Base-by-base conservation (phyloP, 805 yeast species). In the Yamadazyma olivae region DNA sequence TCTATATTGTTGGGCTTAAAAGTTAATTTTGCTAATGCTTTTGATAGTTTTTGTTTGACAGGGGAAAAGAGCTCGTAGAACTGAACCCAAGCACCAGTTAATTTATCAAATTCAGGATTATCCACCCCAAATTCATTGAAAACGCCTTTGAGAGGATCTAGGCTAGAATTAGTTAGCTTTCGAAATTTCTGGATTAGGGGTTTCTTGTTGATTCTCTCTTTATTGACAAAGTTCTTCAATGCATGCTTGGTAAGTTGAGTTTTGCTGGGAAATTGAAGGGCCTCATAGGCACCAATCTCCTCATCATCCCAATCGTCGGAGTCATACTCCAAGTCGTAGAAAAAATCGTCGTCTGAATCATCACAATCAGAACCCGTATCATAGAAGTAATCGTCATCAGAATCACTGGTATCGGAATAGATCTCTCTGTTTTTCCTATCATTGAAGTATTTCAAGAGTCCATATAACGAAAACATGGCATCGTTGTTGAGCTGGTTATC, bases 21-120 rank as follows among this genome's bases (percentile, higher is more conserved):
- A n/a, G n/a, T n/a, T n/a, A n/a, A n/a, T 21, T 21, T 21, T 12
- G 8, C 24, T 12, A 27, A 7, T 13, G 28, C 6, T 6, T 27
- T 29, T 20, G 3, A 7, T 17, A 33, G 32, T 17, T 38, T 32
- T 16, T 30, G 8, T 18, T 35, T 33, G 17, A 35, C 4, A 8
- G 41, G 41, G 13, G 27, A 27, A 24, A 41, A 18, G 14, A 38
- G 12, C 12, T 38, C 31, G 29, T 32, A 38, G 13, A 41, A 20
- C 3, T 21, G 13, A 18, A 25, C 10, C 39, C 38, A 37, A 9
- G 32, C 27, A 15, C 23, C 30, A n/a, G 27, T 21, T 12, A 41
- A 17, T 12, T 25, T 24, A 10, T 27, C 13, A 2, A 23, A 10
- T 16, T 37, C 22, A 22, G 6, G 6, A 5, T 13, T 9, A 13